These are phyloP conservation scores for Podila clonocystis DNA, from an alignment of 192 early-diverging fungal species.

Conservation along the genomic window DNA sequence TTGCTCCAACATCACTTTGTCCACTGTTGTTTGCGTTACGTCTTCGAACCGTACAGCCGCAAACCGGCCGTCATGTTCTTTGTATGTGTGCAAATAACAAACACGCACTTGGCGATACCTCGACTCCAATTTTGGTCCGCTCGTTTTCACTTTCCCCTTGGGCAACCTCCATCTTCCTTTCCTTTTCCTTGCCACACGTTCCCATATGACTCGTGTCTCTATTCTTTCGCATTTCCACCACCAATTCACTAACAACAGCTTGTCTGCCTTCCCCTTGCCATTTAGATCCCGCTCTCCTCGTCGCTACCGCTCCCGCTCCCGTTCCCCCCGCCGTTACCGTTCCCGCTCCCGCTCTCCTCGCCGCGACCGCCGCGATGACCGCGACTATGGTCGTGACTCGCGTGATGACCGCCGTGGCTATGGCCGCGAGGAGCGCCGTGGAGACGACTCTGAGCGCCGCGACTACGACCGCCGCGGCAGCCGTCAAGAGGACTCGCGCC, in stretches of 20 bases:
- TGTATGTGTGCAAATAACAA: slow-evolving; percentile 34
- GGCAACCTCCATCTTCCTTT: background rate
- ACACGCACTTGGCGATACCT: too few species aligned
- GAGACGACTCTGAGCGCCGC: slow-evolving; percentile 24
- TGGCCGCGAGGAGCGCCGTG: slow-evolving; percentile 15
- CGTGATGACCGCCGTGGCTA: slow-evolving; percentile 17
- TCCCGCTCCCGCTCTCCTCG: slow-evolving; percentile 35
- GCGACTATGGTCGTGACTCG: slow-evolving; percentile 11
- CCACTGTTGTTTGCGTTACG: slow-evolving; percentile 6
- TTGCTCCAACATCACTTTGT: background rate
- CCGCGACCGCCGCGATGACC: slow-evolving; percentile 29
- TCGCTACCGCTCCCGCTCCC: slow-evolving; percentile 11
- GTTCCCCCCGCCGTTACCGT: slow-evolving; percentile 23
- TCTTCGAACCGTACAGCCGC: slow-evolving; percentile 30
- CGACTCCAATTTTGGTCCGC: too few species aligned
- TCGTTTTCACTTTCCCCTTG: background rate
- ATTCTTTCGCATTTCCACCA: background rate
- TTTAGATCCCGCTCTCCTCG: slow-evolving; percentile 31
- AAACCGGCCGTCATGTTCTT: slow-evolving; percentile 23
- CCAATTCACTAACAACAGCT: background rate
- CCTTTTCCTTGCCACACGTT: background rate
- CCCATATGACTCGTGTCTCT: background rate
- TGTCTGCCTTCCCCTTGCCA: background rate
- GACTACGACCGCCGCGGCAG: slow-evolving; percentile 4
- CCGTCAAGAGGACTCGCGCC: slow-evolving; percentile 18